These are phyloP conservation scores for Brassica carinata DNA, from an alignment of 345 rosid species.

Conservation along the genomic window DNA sequence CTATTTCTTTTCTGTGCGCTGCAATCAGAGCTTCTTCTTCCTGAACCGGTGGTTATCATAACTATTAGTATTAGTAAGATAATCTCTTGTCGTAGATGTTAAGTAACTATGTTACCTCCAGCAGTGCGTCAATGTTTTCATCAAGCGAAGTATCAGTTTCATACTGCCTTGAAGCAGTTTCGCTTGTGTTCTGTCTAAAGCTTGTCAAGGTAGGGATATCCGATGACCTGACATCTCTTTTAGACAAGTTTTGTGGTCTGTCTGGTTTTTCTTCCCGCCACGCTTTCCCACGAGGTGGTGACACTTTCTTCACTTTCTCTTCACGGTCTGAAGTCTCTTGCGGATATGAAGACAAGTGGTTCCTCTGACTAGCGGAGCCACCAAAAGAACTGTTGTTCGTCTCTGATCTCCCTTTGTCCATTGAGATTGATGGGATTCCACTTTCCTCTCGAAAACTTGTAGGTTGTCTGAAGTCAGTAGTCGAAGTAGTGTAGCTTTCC, in stretches of 20 bases:
- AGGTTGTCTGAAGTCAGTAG: conserved; percentile 45
- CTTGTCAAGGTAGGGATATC: conserved; percentile 50
- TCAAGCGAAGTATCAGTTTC: conserved; percentile 61
- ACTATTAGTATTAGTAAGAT: background rate
- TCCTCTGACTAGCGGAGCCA: conserved; percentile 52
- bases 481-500: conserved; percentile 44
- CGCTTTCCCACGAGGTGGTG: conserved; percentile 86
- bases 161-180: conserved; percentile 43
- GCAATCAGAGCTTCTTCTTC: conserved; percentile 95
- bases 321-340: conserved; percentile 62
- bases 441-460: conserved; percentile 56
- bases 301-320: conserved; percentile 79
- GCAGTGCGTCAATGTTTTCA: conserved; percentile 78
- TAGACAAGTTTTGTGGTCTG: conserved; percentile 55
- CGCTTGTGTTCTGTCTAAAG: conserved; percentile 51
- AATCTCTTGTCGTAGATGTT: background rate
- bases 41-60: conserved; percentile 38
- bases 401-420: conserved; percentile 56
- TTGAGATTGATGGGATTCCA: conserved; percentile 51
- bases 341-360: conserved; percentile 44
- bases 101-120: conserved; percentile 56
- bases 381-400: conserved; percentile 33
- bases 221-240: conserved; percentile 56
- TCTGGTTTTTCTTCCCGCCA: conserved; percentile 72
- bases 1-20: conserved; percentile 97